Evolutionary conservation across 2,329 filamentous ascomycete genomes (phyloP).

Genomic region (Eurotiales sp.): DNA sequence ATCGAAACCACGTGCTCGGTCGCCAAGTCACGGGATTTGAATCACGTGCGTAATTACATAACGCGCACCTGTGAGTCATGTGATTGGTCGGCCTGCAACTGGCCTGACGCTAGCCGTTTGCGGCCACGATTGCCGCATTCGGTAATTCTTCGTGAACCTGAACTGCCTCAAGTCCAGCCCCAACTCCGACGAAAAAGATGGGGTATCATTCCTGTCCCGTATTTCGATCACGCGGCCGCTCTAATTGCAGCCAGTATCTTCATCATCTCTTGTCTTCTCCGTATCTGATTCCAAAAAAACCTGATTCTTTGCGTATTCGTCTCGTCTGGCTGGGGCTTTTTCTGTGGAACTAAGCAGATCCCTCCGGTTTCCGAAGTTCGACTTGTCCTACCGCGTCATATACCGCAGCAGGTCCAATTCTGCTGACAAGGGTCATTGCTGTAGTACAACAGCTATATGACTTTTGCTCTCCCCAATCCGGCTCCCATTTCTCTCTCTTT

Average conservation of each 20-base stretch:
- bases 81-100: no score
- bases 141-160: not conserved
- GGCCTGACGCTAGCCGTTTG: constrained; percentile 12
- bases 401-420: not conserved
- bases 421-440: not conserved
- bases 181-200: not conserved
- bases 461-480: not conserved
- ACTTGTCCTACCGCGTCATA: not conserved
- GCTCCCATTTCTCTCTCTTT: not conserved
- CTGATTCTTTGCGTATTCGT: not conserved
- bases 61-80: not conserved
- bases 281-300: no score
- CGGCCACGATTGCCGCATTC: constrained; percentile 6
- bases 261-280: not conserved
- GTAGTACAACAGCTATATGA: not conserved
- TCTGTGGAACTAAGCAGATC: not conserved
- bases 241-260: not conserved
- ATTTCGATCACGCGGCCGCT: not conserved
- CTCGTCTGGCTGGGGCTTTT: no score
- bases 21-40: no score
- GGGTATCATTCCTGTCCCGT: not conserved
- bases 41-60: not conserved
- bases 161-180: no score
- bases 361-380: not conserved
- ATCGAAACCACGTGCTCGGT: not conserved